Percentiles rank a stretch among this genome's conserved stretches.
These are phyloP conservation scores for Echites panduratus DNA, from an alignment of 257 asterid genomes.

Conservation along the genomic window DNA sequence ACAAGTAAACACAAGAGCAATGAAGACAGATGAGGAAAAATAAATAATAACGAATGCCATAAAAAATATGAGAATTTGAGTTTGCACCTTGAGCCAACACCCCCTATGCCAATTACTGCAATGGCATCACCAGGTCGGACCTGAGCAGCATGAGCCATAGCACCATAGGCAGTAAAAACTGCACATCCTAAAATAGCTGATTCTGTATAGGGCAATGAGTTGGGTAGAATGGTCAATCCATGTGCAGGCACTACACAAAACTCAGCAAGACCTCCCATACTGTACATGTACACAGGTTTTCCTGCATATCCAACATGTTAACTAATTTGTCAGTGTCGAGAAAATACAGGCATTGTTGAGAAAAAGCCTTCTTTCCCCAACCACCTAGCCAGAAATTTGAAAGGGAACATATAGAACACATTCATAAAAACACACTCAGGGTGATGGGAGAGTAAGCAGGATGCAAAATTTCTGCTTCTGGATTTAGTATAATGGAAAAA, in stretches of 20 bases:
- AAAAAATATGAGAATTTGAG: neutral
- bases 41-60: neutral
- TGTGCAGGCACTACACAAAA: slow-evolving; percentile 94
- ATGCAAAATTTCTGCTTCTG: neutral
- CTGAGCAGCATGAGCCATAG: slow-evolving; percentile 98
- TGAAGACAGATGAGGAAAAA: neutral
- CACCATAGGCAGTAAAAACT: slow-evolving; percentile 97
- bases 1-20: no score
- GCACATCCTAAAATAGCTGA: slow-evolving; percentile 97
- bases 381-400: neutral
- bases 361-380: neutral
- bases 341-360: neutral
- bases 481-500: neutral
- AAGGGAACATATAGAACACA: neutral
- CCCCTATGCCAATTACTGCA: slow-evolving; percentile 97
- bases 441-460: neutral
- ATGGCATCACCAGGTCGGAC: slow-evolving; percentile 84
- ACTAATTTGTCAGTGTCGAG: slow-evolving; percentile 18
- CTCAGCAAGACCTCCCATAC: slow-evolving; percentile 99
- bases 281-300: slow-evolving; percentile 94
- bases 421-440: neutral
- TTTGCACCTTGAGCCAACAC: slow-evolving; percentile 94
- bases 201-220: slow-evolving; percentile 80
- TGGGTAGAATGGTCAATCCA: slow-evolving; percentile 70
- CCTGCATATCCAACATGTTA: slow-evolving; percentile 45